Conservation (phyloP, 2,329 filamentous ascomycete species). For the Botryotinia globosa region DNA sequence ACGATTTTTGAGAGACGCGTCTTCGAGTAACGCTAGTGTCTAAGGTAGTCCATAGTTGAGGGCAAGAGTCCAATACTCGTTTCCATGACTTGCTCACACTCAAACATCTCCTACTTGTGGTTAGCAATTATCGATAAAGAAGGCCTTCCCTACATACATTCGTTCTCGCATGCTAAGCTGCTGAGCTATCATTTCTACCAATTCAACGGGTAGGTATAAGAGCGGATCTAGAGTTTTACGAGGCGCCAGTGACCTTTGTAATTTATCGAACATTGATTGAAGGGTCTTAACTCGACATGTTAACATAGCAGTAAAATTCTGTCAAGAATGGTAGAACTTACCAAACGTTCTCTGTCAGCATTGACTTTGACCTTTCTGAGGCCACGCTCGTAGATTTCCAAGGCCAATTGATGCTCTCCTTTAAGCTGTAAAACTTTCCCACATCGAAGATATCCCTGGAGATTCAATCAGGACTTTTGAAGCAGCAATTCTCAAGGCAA, state of each 20-base stretch:
- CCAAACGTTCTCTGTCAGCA: constrained; percentile 33
- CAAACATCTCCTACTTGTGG: constrained; percentile 33
- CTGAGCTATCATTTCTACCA: constrained; percentile 37
- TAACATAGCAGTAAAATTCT: not conserved
- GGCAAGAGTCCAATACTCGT: constrained; percentile 33
- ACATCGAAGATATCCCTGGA: constrained; percentile 39
- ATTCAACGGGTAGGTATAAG: constrained; percentile 36
- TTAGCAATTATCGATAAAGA: constrained; percentile 14
- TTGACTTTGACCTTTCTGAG: constrained; percentile 38
- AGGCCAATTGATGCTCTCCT: constrained; percentile 33
- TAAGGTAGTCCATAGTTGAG: constrained; percentile 36
- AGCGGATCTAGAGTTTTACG: constrained; percentile 37
- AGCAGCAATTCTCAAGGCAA: not conserved
- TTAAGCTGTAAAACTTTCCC: constrained; percentile 38
- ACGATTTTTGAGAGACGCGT: constrained; percentile 26
- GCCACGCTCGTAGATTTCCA: constrained; percentile 39
- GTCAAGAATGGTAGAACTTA: constrained; percentile 21
- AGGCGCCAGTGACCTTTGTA: constrained; percentile 31
- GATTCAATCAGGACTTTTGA: not conserved
- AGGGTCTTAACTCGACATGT: constrained; percentile 33
- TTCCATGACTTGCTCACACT: constrained; percentile 37
- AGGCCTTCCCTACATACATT: constrained; percentile 30
- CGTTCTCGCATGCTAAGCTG: constrained; percentile 35
- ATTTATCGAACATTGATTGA: constrained; percentile 34
- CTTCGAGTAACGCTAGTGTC: constrained; percentile 31